Evolutionary conservation across 2,329 filamentous ascomycete genomes (phyloP).

Genomic region (Fusarium sp.): DNA sequence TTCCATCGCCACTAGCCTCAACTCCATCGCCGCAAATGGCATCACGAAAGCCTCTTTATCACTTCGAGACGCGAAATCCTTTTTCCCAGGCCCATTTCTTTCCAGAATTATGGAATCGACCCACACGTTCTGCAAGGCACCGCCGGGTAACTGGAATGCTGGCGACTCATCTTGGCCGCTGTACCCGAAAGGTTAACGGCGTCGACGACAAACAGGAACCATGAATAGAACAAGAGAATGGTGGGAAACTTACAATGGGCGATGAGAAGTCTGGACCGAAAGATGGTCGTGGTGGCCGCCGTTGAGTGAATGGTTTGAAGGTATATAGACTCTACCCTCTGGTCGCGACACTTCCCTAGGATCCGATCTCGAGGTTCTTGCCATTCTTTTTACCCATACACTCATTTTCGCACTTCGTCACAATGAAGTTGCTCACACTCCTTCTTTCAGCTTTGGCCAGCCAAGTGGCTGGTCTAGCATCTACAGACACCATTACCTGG

Average conservation of each 20-base stretch:
- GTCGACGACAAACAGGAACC: not conserved
- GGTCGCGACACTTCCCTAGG: not conserved
- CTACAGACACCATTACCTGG: conserved; percentile 69
- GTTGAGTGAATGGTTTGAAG: not conserved
- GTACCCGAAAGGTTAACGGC: conserved; percentile 25
- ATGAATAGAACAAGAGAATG: not conserved
- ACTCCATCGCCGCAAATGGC: conserved; percentile 14
- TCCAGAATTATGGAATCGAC: not conserved
- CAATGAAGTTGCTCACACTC: conserved; percentile 44
- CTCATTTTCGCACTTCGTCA: conserved; percentile 13
- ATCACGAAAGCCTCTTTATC: conserved; percentile 12
- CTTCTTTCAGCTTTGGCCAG: conserved; percentile 50
- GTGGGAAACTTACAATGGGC: not conserved
- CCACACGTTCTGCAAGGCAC: not conserved
- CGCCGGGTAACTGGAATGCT: conserved; percentile 18
- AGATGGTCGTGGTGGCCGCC: not conserved
- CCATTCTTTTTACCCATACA: conserved; percentile 11
- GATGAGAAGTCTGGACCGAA: not conserved
- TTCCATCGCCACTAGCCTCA: conserved; percentile 6
- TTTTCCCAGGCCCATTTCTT: rapidly evolving
- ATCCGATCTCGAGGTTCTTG: not conserved
- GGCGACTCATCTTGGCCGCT: not conserved
- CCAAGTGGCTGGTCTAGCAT: conserved; percentile 51
- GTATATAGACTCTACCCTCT: conserved; percentile 19
- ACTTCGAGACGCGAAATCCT: not conserved